Evolutionary conservation across 2,329 filamentous ascomycete genomes (phyloP).

Genomic region (Chaetomium olivaceum): DNA sequence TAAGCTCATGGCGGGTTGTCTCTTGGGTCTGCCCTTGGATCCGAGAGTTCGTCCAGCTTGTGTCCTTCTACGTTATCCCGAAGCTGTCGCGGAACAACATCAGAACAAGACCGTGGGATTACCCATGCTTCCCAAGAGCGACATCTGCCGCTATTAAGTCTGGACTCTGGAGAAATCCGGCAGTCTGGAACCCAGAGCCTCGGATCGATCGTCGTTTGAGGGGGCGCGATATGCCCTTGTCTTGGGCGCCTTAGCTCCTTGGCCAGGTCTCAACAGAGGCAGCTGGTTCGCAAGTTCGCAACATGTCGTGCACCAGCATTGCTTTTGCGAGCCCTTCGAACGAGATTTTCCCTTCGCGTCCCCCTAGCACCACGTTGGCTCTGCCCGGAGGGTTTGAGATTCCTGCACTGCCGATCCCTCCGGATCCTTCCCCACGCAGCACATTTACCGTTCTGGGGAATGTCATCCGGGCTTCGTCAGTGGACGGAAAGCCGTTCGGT

Average conservation of each 20-base stretch:
- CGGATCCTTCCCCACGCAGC: too few relatives aligned
- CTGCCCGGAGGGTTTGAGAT: too few relatives aligned
- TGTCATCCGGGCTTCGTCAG: too few relatives aligned
- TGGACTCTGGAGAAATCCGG: not conserved
- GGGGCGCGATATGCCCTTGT: not conserved
- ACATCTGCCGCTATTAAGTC: not conserved
- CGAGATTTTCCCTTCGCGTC: not conserved
- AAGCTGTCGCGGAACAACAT: not conserved
- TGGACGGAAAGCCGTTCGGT: too few relatives aligned
- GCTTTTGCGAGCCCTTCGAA: not conserved
- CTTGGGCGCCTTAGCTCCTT: not conserved
- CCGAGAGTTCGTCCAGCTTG: not conserved
- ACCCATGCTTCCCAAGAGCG: slow-evolving; percentile 1
- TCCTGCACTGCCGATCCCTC: too few relatives aligned
- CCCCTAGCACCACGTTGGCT: too few relatives aligned
- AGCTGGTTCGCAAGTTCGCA: not conserved
- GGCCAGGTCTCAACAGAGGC: not conserved
- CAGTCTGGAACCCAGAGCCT: not conserved
- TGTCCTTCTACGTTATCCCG: not conserved
- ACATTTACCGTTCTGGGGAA: too few relatives aligned
- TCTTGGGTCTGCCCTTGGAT: not conserved
- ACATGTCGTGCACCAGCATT: not conserved
- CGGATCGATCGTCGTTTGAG: not conserved
- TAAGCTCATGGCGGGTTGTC: not conserved
- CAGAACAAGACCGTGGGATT: not conserved